Conservation (phyloP, 192 early-diverging fungal genomes). For the Chytriomyces sp. region DNA sequence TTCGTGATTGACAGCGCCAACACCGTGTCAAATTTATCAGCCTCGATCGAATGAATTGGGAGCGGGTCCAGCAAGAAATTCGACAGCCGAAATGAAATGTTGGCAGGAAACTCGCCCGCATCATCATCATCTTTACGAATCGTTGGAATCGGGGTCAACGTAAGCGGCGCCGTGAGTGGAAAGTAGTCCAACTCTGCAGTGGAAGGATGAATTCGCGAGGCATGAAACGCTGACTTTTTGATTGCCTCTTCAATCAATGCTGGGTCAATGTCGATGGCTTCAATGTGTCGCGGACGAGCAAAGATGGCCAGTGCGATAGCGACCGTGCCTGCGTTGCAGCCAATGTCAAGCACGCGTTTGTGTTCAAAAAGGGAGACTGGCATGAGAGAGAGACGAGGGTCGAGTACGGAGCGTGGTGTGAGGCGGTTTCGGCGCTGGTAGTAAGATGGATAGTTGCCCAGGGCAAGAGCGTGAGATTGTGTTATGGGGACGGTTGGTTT, state of each 20-base stretch:
- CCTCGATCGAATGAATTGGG: slow-evolving; percentile 26
- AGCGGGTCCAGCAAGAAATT: slow-evolving; percentile 64
- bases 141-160: slow-evolving; percentile 49
- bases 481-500: too few relatives aligned
- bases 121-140: slow-evolving; percentile 7
- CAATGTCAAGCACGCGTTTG: slow-evolving; percentile 75
- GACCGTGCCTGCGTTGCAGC: slow-evolving; percentile 76
- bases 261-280: slow-evolving; percentile 79
- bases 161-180: slow-evolving; percentile 51
- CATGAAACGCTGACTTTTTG: slow-evolving; percentile 33
- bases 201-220: background rate
- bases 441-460: slow-evolving; percentile 68
- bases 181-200: slow-evolving; percentile 53
- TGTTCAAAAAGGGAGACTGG: slow-evolving; percentile 53
- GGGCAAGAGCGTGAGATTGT: slow-evolving; percentile 15
- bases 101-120: slow-evolving; percentile 59
- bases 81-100: slow-evolving; percentile 60
- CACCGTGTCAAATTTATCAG: slow-evolving; percentile 65
- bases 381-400: slow-evolving; percentile 66
- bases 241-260: slow-evolving; percentile 66
- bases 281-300: slow-evolving; percentile 56
- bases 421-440: slow-evolving; percentile 53
- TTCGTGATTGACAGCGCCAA: slow-evolving; percentile 75
- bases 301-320: slow-evolving; percentile 58
- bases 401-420: slow-evolving; percentile 27